Base-by-base conservation (phyloP, 176 grass and related monocot genomes). In the Otatea glauca region DNA sequence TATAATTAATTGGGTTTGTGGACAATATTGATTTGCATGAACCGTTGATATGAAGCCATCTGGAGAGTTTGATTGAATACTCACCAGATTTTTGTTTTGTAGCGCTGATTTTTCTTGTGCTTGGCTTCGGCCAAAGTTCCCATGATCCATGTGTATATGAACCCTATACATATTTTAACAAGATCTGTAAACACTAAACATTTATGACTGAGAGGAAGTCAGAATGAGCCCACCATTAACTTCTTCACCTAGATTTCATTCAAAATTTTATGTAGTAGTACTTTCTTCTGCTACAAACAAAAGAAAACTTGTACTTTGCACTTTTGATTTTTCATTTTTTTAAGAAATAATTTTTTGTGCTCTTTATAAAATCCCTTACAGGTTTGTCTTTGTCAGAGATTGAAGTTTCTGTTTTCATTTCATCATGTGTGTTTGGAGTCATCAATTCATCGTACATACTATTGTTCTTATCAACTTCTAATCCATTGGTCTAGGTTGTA, bases 401-500 rank as follows among this genome's bases (percentile, higher is more conserved):
- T 58, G 71, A 79, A 14, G 8, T 17, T 83, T 39, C 1, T 55
- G 0, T 77, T 29, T 39, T 60, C 20, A 25, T 32, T 61, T 61
- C 42, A 18, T 39, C 8, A 25, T 20, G 25, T 67, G 14, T 68
- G 5, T 58, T 23, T 60, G 27, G 48, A 89, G 32, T 80, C 53
- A 43, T 76, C 39, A 59, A 17, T 47, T 79, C 16, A 17, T 47
- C 29, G 1, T 16, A 5, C 48, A 69, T 76, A 50, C 55, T 10
- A 17, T 50, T 64, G 35, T 75, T 18, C 65, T 86, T 45, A 77
- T 89, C 27, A 82, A 38, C 72, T 65, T 69, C 20, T 72, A 34
- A 65, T 70, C 12, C 50, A 18, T 76, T 90, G 32, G 12, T 88
- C 29, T 89, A 98, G 95, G 85, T 90, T 45, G 84, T 62, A 50